Evolutionary conservation across 257 asterid genomes (phyloP), one percentile per base, ranked within the genome.

Genomic region (Solanum microdontum): DNA sequence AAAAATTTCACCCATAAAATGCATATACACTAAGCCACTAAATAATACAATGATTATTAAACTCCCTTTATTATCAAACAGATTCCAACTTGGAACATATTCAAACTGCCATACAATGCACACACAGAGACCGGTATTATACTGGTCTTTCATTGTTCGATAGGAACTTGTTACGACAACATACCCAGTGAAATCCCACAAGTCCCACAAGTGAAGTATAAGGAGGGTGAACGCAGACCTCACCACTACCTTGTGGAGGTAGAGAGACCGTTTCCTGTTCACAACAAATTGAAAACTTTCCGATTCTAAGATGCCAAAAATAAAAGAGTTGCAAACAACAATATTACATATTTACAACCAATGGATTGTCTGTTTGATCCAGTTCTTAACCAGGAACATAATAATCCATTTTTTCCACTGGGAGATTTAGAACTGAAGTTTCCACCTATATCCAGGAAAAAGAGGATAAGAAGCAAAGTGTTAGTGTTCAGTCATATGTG

Each of bases 351-450:
- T 80, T 80, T 43, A 80, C 85, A 45, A 24, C 84, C 39, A 45
- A 45, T 80, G 36, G 39, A 77, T 80, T 28, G 39, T 80, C 68
- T 80, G 23, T 80, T 8, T 26, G 68, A 21, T 72, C 73, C 73
- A 72, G 9, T 32, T 72, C 72, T 93, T 91, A 95, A 62, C 98
- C 99, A 34, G 98, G 93, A 51, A 96, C 98, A 88, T 89, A 96
- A 80, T 93, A 96, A 88, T 96, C 99, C 99, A 96, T 96, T 92
- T 93, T 94, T 75, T 96, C 98, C 87, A 95, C 98, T 0, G 98
- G 92, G 85, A 96, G 92, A 88, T 96, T 96, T 92, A 95, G 90
- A 32, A 94, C 95, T 33, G 99, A 94, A 12, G 96, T 91, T 85
- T 93, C 99, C 86, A 92, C 98, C 99, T 95, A 87, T 37, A 72